These are phyloP conservation scores for Isatis lusitanica DNA, from an alignment of 441 rosid genomes.

Conservation along the genomic window DNA sequence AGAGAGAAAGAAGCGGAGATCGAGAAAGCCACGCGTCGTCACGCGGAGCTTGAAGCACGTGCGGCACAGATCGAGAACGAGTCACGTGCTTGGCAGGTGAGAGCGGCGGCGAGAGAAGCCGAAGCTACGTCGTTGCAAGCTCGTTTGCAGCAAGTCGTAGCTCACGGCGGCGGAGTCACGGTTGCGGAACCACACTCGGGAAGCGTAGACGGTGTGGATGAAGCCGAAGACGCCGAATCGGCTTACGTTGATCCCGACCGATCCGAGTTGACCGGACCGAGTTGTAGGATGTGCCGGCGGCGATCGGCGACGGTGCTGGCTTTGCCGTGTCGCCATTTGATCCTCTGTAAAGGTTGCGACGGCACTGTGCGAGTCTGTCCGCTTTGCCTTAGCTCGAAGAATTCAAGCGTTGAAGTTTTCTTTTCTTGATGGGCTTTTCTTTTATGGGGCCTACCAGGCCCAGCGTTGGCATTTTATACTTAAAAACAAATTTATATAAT, in stretches of 20 bases:
- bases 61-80: constrained; percentile 72
- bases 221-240: constrained; percentile 83
- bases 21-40: constrained; percentile 67
- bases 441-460: constrained; percentile 11
- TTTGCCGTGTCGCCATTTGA: constrained; percentile 90
- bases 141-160: constrained; percentile 65
- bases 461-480: background rate
- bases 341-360: constrained; percentile 78
- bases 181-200: constrained; percentile 42
- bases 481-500: background rate
- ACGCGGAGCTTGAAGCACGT: constrained; percentile 75
- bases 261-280: constrained; percentile 43
- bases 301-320: constrained; percentile 69
- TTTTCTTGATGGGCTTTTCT: constrained; percentile 39
- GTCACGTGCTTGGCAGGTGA: constrained; percentile 79
- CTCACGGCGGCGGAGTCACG: constrained; percentile 48
- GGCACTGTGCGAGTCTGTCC: constrained; percentile 71
- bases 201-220: constrained; percentile 39
- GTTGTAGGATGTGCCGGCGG: constrained; percentile 58
- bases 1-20: constrained; percentile 74
- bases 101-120: constrained; percentile 72
- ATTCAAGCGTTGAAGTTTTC: constrained; percentile 75
- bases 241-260: constrained; percentile 79
- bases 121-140: constrained; percentile 75
- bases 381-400: constrained; percentile 56